Evolutionary conservation across 345 rosid species (phyloP), one percentile per base, ranked within the genome.

Genomic region (Eucalyptus regnans): DNA sequence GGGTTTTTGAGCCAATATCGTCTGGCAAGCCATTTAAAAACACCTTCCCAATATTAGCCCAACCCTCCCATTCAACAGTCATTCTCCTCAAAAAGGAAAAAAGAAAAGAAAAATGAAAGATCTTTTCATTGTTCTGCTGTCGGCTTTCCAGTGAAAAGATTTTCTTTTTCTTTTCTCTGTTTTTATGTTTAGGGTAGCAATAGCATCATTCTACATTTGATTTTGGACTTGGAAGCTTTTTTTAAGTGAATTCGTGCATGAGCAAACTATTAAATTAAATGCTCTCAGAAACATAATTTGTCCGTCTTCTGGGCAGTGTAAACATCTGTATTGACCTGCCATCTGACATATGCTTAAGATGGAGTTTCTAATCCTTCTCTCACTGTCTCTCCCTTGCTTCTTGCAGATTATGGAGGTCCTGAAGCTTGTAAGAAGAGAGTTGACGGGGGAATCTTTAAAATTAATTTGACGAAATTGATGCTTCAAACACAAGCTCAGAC

Each of bases 401-500:
- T 86, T 90, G 90, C 96, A 98, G 99, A 92, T 98, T 87, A 93
- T 94, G 88, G 99, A 97, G 94, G 95, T 94, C 81, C 91, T 98
- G 91, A 95, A 94, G 94, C 94, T 98, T 87, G 97, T 98, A 58
- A 92, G 93, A 89, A 94, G 95, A 92, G 98, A 97, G 92, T 91
- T 98, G 93, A 94, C 94, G 33, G 98, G 97, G 89, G 95, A 93
- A 91, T 88, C 93, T 68, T 88, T 88, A 23, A 94, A 92, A 90
- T 80, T 89, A 50, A 91, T 87, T 88, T 37, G 83, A 76, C 1
- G 4, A 76, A 20, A 44, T 41, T 7, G 48, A 76, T 41, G 83
- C 83, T 76, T 76, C 83, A 76, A 76, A 76, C 29, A 41, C 48
- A 3, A 76, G 48, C 83, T 76, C 48, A 76, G 83, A 76, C 48